Evolutionary conservation across 805 yeast species (phyloP).

Genomic region (Suhomyces vadensis): DNA sequence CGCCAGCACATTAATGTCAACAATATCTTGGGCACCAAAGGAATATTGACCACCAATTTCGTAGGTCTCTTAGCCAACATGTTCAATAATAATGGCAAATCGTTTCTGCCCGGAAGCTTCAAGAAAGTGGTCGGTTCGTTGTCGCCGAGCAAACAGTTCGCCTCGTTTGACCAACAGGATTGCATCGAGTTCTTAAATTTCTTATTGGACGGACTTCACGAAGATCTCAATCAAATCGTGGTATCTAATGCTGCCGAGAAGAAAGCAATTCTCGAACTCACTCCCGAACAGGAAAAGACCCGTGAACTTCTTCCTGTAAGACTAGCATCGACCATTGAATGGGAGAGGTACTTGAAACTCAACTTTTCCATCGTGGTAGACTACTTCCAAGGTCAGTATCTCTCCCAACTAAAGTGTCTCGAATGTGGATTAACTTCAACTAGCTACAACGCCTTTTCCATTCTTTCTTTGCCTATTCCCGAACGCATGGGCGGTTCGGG

Average conservation of each 20-base stretch:
- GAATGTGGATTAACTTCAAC: conserved; percentile 78
- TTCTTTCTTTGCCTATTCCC: conserved; percentile 79
- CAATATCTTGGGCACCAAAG: conserved; percentile 78
- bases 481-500: conserved; percentile 29
- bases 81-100: conserved; percentile 47
- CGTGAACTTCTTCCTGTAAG: conserved; percentile 76
- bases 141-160: conserved; percentile 58
- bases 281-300: conserved; percentile 62
- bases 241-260: conserved; percentile 31
- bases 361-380: conserved; percentile 81
- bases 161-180: conserved; percentile 76
- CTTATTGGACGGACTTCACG: conserved; percentile 74
- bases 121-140: conserved; percentile 67
- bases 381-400: conserved; percentile 84
- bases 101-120: conserved; percentile 62
- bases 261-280: conserved; percentile 45
- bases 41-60: conserved; percentile 70
- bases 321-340: conserved; percentile 82
- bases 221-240: conserved; percentile 72
- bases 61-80: conserved; percentile 59
- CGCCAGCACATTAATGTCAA: conserved; percentile 67
- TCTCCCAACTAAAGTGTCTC: conserved; percentile 73
- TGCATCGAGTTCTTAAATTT: conserved; percentile 80
- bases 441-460: conserved; percentile 80
- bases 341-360: conserved; percentile 83